phyloP scores from a whole-genome alignment of 768 basidiomycete genomes.

The Boletus pseudo-olivaceus region DNA sequence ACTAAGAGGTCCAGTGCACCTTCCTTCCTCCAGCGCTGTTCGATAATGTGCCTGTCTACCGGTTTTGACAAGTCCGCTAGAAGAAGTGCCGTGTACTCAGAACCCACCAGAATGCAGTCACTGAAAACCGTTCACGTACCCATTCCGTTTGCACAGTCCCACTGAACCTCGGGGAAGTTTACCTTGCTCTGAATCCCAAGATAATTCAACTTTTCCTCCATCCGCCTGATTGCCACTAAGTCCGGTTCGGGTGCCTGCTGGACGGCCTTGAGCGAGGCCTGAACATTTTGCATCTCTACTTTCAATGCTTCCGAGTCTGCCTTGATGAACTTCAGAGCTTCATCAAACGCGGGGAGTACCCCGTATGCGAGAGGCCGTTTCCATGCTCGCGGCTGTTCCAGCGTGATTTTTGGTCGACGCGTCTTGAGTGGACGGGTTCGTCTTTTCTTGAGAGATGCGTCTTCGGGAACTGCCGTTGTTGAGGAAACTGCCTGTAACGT shows the following conservation, averaged over 20 bases:
- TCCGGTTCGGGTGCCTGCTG: constrained; percentile 28
- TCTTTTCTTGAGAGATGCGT: background rate
- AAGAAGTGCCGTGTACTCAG: background rate
- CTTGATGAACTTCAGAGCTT: constrained; percentile 69
- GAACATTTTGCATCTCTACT: constrained; percentile 21
- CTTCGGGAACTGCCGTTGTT: background rate
- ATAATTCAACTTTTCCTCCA: constrained; percentile 51
- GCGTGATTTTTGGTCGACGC: constrained; percentile 50
- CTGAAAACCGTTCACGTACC: constrained; percentile 44
- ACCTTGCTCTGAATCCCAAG: constrained; percentile 77
- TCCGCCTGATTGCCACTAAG: constrained; percentile 38
- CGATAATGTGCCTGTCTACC: constrained; percentile 74
- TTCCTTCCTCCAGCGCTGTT: constrained; percentile 82
- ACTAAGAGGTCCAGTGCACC: constrained; percentile 84
- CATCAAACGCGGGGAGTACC: constrained; percentile 78
- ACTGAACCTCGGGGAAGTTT: constrained; percentile 80
- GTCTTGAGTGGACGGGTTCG: constrained; percentile 23
- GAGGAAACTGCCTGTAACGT: constrained; percentile 10
- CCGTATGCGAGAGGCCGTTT: constrained; percentile 58
- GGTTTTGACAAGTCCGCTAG: constrained; percentile 65
- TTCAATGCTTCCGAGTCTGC: constrained; percentile 54
- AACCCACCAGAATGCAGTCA: background rate
- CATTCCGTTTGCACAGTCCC: constrained; percentile 76
- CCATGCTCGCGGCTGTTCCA: constrained; percentile 57
- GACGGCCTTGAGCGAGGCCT: constrained; percentile 15